phyloP scores from a whole-genome alignment of 1,139 yeast species.

The Starmera stellimalicola region DNA sequence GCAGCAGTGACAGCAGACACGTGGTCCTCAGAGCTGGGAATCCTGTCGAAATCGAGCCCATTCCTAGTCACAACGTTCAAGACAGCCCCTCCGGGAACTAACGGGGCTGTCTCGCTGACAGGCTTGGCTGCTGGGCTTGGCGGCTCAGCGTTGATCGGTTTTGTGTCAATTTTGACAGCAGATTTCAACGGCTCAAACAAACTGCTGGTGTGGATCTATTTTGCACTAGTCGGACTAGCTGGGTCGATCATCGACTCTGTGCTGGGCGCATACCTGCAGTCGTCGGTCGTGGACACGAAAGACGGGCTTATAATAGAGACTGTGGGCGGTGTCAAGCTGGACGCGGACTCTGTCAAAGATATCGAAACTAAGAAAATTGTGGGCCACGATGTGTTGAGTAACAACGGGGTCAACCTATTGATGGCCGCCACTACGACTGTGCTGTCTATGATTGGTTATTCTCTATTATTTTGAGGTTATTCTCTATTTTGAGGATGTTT shows the following conservation, averaged over 20 bases:
- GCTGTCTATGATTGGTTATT: constrained; percentile 21
- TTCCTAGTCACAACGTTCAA: constrained; percentile 31
- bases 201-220: constrained; percentile 19
- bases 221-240: constrained; percentile 26
- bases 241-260: constrained; percentile 36
- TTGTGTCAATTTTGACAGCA: constrained; percentile 18
- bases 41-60: constrained; percentile 29
- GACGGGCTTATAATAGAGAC: constrained; percentile 32
- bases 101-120: constrained; percentile 34
- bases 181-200: constrained; percentile 6
- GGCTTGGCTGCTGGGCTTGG: constrained; percentile 30
- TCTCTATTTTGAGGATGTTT: not conserved
- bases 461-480: not conserved
- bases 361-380: constrained; percentile 10
- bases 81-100: constrained; percentile 38
- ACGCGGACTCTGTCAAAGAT: constrained; percentile 5
- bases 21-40: constrained; percentile 41
- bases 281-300: constrained; percentile 24
- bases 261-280: constrained; percentile 34
- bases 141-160: constrained; percentile 31
- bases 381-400: constrained; percentile 27
- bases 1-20: constrained; percentile 40
- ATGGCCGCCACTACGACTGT: constrained; percentile 26
- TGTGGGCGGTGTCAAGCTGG: constrained; percentile 28
- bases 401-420: constrained; percentile 32